phyloP scores from a whole-genome alignment of 805 yeast species.

The Maudiozyma serrabonitensis region DNA sequence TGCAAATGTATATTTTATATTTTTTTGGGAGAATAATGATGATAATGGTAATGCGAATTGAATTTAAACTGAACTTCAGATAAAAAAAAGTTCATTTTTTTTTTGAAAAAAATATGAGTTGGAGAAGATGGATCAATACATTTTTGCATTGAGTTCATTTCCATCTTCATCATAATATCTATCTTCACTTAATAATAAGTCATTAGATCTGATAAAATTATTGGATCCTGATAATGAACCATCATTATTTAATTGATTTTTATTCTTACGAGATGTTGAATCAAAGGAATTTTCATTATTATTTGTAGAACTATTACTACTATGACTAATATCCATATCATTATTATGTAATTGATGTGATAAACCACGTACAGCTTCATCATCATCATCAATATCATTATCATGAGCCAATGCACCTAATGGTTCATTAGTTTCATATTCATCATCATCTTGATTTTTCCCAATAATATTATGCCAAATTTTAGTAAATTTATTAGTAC shows the following conservation, averaged over 20 bases:
- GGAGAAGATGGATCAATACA: constrained; percentile 6
- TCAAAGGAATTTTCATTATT: background rate
- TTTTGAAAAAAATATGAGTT: background rate
- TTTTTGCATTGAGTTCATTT: constrained; percentile 17
- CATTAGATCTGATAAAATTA: constrained; percentile 8
- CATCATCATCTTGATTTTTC: constrained; percentile 14
- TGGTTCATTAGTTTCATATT: constrained; percentile 21
- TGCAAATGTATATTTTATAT: background rate
- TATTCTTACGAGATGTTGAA: no score
- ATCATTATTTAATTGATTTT: background rate
- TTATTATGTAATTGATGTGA: background rate
- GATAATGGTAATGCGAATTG: no score
- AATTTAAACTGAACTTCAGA: no score
- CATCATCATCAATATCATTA: constrained; percentile 1
- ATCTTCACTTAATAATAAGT: constrained; percentile 15
- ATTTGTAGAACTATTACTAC: background rate
- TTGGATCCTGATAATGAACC: constrained; percentile 7
- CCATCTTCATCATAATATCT: constrained; percentile 17
- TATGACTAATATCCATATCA: background rate
- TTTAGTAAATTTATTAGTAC: constrained; percentile 15
- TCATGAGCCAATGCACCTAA: constrained; percentile 12
- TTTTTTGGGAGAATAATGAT: background rate
- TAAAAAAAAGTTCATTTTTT: background rate
- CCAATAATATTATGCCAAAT: constrained; percentile 17
- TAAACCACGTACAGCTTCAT: background rate